Evolutionary conservation across 192 early-diverging fungal species (phyloP).

Genomic region (Funneliformis mosseae): DNA sequence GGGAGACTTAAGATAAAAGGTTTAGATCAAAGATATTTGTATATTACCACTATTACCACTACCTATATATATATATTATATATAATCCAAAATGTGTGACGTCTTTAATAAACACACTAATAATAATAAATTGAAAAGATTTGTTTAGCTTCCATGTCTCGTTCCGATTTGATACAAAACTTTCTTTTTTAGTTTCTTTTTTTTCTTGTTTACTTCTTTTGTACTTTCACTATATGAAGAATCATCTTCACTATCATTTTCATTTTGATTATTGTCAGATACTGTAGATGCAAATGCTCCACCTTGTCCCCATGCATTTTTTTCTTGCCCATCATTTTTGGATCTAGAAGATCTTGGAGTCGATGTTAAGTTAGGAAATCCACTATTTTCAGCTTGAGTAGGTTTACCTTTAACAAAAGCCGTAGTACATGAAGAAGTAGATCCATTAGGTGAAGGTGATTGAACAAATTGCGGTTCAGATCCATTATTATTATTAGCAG

Average conservation of each 20-base stretch:
- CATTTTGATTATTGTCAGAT: not conserved
- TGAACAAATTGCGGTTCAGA: not conserved
- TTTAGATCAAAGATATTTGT: too few relatives aligned
- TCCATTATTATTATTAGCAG: not conserved
- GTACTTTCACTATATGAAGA: not conserved
- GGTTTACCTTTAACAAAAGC: not conserved
- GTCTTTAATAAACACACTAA: too few relatives aligned
- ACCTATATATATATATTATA: too few relatives aligned
- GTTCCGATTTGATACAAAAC: not conserved
- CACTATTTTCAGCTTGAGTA: not conserved
- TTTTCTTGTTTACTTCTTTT: not conserved
- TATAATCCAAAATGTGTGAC: too few relatives aligned
- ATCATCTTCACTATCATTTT: not conserved
- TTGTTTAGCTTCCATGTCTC: too few relatives aligned
- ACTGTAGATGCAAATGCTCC: not conserved
- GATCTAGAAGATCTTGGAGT: not conserved
- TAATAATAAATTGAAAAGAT: too few relatives aligned
- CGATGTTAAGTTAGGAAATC: not conserved
- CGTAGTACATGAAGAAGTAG: not conserved
- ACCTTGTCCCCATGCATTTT: not conserved
- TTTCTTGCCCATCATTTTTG: not conserved
- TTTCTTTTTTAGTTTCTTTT: slow-evolving; percentile 3
- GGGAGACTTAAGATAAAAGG: too few relatives aligned
- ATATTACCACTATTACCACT: too few relatives aligned
- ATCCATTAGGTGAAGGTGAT: not conserved